These are phyloP conservation scores for Coniochaeta prunicola DNA, from an alignment of 2,329 filamentous ascomycete species.

Conservation along the genomic window DNA sequence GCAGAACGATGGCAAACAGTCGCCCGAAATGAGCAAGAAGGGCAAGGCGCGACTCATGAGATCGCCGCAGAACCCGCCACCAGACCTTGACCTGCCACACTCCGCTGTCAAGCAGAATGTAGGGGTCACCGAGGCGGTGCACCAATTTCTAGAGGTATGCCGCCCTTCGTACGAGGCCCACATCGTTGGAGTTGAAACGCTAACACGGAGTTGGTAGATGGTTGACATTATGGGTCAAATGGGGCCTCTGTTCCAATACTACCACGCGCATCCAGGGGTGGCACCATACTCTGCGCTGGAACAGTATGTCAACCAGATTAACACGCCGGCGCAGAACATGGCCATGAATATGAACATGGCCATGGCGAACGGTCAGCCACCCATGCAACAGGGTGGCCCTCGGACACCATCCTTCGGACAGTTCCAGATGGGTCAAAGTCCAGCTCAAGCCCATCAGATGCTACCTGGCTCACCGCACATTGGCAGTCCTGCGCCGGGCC, in stretches of 20 bases:
- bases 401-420: slow-evolving; percentile 49
- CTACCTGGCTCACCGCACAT: slow-evolving; percentile 56
- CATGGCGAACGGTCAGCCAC: slow-evolving; percentile 22
- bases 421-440: slow-evolving; percentile 51
- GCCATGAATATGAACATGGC: slow-evolving; percentile 9
- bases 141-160: slow-evolving; percentile 57
- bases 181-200: slow-evolving; percentile 2
- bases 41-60: slow-evolving; percentile 51
- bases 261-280: slow-evolving; percentile 44
- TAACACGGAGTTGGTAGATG: slow-evolving; percentile 35
- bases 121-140: slow-evolving; percentile 54
- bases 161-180: not conserved
- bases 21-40: slow-evolving; percentile 63
- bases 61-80: slow-evolving; percentile 50
- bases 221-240: slow-evolving; percentile 61
- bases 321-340: slow-evolving; percentile 32
- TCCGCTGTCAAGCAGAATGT: slow-evolving; percentile 48
- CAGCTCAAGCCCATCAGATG: slow-evolving; percentile 51
- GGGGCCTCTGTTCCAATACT: slow-evolving; percentile 55
- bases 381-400: slow-evolving; percentile 37
- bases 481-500: slow-evolving; percentile 51
- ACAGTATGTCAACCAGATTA: slow-evolving; percentile 49
- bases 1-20: slow-evolving; percentile 45
- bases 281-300: slow-evolving; percentile 53
- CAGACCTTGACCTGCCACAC: slow-evolving; percentile 54